Conservation (phyloP, 441 rosid species). For the Pelargonium fulgidum region DNA sequence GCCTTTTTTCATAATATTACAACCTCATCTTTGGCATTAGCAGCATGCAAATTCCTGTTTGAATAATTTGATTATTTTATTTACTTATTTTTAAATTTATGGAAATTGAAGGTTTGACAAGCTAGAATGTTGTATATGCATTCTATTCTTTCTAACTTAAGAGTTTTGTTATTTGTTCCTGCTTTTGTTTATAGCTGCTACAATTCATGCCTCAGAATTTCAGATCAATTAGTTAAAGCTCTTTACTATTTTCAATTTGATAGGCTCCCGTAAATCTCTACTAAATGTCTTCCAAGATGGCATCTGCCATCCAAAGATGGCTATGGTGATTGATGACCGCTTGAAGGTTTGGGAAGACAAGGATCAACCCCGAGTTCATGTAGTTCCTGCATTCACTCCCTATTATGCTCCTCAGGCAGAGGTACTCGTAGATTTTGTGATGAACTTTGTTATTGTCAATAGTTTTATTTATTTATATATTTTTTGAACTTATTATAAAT, state of each 20-base stretch:
- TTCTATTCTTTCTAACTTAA: no score
- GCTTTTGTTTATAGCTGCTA: background rate
- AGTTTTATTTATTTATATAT: constrained; percentile 12
- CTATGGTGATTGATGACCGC: constrained; percentile 98
- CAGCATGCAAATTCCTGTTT: background rate
- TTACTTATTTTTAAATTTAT: background rate
- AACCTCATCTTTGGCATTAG: constrained; percentile 3
- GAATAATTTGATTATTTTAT: background rate
- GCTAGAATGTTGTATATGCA: background rate
- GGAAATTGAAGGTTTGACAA: background rate
- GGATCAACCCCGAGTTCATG: constrained; percentile 99
- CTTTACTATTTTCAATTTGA: constrained; percentile 21
- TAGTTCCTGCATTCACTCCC: constrained; percentile 81
- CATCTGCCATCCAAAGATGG: constrained; percentile 93
- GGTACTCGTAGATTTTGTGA: constrained; percentile 35
- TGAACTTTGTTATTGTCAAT: constrained; percentile 10
- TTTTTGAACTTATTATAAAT: background rate
- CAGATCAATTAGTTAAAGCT: constrained; percentile 9
- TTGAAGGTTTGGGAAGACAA: constrained; percentile 96
- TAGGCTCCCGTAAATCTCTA: constrained; percentile 84
- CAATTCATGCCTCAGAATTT: constrained; percentile 7
- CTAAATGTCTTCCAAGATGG: constrained; percentile 81
- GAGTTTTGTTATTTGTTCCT: background rate
- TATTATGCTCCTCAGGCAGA: constrained; percentile 98
- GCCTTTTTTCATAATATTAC: constrained; percentile 6